A percentile compares a stretch with the other conserved stretches of the same genome.
Conservation (phyloP, 345 rosid species). For the Eucalyptus guilfoylei region DNA sequence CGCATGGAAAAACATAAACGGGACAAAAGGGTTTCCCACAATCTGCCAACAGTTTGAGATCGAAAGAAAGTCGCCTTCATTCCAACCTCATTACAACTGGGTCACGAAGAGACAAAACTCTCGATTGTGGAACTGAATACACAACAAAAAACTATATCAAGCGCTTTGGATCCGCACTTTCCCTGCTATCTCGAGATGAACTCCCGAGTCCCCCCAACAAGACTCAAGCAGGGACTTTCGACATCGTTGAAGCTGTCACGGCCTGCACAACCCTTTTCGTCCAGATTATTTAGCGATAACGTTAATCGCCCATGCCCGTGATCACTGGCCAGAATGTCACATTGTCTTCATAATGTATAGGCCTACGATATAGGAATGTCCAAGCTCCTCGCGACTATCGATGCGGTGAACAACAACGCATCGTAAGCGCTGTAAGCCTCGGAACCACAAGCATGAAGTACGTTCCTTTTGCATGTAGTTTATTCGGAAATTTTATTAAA, state of each 20-base stretch:
- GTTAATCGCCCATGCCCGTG: background rate
- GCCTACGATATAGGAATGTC: background rate
- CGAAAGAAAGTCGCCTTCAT: background rate
- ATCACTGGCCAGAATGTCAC: background rate
- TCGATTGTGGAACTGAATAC: background rate
- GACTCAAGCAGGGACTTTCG: background rate
- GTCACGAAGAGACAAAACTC: background rate
- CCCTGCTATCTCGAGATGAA: background rate
- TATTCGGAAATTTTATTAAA: background rate
- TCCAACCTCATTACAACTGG: background rate
- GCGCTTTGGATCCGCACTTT: background rate
- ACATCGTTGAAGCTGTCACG: background rate
- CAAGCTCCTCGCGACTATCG: background rate
- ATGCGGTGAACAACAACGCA: background rate
- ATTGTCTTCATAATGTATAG: background rate
- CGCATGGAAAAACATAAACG: background rate
- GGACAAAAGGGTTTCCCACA: background rate
- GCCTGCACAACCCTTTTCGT: background rate
- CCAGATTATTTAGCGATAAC: background rate
- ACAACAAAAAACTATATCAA: background rate
- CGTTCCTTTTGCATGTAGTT: background rate
- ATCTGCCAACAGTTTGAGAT: background rate
- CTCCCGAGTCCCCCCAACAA: background rate
- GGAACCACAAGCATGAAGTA: background rate
- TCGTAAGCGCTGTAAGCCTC: background rate